Percentiles rank a stretch among this genome's conserved stretches.
phyloP scores from a whole-genome alignment of 1,284 basidiomycete species.

The Testicularia cyperi region DNA sequence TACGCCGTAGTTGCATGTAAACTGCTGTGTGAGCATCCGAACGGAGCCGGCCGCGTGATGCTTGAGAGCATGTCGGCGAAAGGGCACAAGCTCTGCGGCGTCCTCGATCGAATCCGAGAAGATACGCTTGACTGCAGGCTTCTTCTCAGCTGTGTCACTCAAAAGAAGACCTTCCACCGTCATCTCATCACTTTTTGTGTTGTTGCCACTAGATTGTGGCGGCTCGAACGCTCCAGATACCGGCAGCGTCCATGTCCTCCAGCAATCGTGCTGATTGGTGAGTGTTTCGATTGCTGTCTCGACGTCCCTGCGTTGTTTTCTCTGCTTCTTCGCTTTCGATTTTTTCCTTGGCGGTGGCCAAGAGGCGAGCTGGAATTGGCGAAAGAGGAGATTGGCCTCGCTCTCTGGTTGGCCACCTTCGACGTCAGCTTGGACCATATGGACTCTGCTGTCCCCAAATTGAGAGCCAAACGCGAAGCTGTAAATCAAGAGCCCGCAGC shows the following conservation, averaged over 20 bases:
- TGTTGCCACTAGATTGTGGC: no score
- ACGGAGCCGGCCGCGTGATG: conserved; percentile 5
- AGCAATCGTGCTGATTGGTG: no score
- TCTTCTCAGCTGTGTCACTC: no score
- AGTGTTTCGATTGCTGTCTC: neutral
- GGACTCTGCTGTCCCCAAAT: conserved; percentile 28
- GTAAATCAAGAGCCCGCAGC: conserved; percentile 8
- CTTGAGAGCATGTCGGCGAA: conserved; percentile 29
- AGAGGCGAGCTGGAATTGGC: conserved; percentile 8
- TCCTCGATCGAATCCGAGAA: neutral
- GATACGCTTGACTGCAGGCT: no score
- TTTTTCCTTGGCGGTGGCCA: conserved; percentile 5
- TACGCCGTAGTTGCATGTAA: conserved; percentile 44
- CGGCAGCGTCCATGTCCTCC: no score
- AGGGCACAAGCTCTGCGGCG: conserved; percentile 5
- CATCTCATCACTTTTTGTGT: no score
- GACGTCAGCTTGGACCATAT: conserved; percentile 26
- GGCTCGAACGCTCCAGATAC: no score
- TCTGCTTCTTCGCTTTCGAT: neutral
- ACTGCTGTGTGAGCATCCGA: conserved; percentile 40
- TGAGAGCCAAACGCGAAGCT: conserved; percentile 10
- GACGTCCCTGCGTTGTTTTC: neutral
- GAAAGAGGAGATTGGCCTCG: conserved; percentile 17
- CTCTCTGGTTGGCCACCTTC: conserved; percentile 4
- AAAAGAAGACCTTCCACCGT: no score